Percentiles rank a stretch among this genome's conserved stretches.
Conservation (phyloP, 2,329 filamentous ascomycete species). For the Fusarium sterilihyphosum region DNA sequence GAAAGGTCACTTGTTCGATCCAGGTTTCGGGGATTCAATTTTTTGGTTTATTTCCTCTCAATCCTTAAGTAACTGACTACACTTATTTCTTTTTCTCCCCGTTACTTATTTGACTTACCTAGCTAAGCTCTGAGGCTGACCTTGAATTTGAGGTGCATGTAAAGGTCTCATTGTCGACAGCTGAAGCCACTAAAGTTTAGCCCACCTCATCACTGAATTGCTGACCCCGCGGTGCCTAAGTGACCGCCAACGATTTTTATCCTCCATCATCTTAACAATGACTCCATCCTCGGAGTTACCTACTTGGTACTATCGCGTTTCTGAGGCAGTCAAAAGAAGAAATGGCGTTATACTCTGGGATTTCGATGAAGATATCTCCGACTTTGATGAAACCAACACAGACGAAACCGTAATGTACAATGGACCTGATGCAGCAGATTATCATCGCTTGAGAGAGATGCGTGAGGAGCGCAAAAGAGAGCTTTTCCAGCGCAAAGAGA, state of each 20-base stretch:
- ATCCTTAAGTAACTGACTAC: not conserved
- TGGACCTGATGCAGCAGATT: not conserved
- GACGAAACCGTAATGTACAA: not conserved
- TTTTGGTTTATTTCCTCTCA: not conserved
- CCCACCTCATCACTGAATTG: not conserved
- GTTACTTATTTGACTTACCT: rapidly evolving
- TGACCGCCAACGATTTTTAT: not conserved
- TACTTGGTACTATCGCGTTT: not conserved
- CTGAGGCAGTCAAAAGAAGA: not conserved
- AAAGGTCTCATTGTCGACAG: no score
- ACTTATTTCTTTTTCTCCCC: not conserved
- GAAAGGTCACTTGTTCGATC: slow-evolving; percentile 40
- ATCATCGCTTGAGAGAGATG: not conserved
- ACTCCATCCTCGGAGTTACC: not conserved
- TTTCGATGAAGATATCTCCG: slow-evolving; percentile 3
- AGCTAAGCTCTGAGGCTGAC: rapidly evolving
- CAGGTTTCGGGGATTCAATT: slow-evolving; percentile 29
- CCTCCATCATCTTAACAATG: not conserved
- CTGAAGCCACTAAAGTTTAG: not conserved
- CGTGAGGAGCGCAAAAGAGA: not conserved
- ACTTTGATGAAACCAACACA: not conserved
- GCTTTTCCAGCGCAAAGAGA: not conserved
- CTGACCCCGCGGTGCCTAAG: not conserved
- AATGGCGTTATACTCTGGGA: not conserved
- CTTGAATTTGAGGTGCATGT: rapidly evolving